Base-by-base conservation (phyloP, 1,139 yeast species). In the Yamadazyma aaseri region DNA sequence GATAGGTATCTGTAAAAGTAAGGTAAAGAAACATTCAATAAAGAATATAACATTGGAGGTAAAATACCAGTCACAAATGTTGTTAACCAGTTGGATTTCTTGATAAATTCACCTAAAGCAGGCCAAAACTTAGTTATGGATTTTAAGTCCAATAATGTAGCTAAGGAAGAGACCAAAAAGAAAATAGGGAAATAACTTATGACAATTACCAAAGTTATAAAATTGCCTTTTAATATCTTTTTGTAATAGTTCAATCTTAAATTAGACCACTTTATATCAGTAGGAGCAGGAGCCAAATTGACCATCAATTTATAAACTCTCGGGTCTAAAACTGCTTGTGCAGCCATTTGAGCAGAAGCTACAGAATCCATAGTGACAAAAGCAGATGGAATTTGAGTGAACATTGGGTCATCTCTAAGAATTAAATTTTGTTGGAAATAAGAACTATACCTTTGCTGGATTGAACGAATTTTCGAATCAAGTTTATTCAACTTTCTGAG, bases 311-410 rank as follows among this genome's bases (percentile, higher is more conserved):
- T 81, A 51, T 82, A 80, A 7, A 81, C 89, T 40, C 86, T 67
- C 5, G 92, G 92, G 50, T 84, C 92, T 35, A 84, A 57, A 0
- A 84, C 85, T 0, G 92, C 84, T 51, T 84, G 94, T 0, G 92
- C 92, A 3, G 86, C 85, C 86, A 83, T 82, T 56, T 84, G 94
- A 0, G 92, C 92, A 30, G 85, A 78, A 0, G 92, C 92, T 1
- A 83, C 92, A 0, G 87, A 78, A 44, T 82, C 87, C 92, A 84
- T 82, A 1, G 92, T 84, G 5, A 84, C 75, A 50, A 84, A 84
- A 0, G 92, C 92, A 7, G 86, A 76, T 7, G 86, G 80, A 0
- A 85, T 71, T 18, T 56, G 64, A 26, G 50, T 55, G 42, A 64
- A 63, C 25, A 51, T 57, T 3, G 56, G 58, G 33, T 60, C 59